phyloP scores from a whole-genome alignment of 345 rosid species.

The Rhodomyrtus tomentosa region DNA sequence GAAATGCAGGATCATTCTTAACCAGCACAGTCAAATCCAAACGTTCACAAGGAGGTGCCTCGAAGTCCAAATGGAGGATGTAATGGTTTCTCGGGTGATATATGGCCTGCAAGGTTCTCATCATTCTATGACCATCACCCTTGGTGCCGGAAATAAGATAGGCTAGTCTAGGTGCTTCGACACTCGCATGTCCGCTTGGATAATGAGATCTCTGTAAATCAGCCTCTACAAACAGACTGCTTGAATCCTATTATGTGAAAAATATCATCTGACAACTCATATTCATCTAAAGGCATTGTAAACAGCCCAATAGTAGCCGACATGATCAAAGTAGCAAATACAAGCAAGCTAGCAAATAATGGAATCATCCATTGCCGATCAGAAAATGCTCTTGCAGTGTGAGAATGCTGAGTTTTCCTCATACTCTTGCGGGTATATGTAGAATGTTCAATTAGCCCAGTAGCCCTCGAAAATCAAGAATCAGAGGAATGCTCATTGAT shows the following conservation, averaged over 20 bases:
- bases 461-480: neutral
- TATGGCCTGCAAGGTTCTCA: constrained; percentile 90
- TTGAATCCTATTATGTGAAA: constrained; percentile 37
- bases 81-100: constrained; percentile 96
- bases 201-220: constrained; percentile 29
- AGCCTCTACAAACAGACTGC: constrained; percentile 65
- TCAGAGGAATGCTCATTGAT: neutral
- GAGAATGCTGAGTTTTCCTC: constrained; percentile 51
- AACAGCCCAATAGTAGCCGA: constrained; percentile 31
- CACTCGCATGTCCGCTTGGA: constrained; percentile 1
- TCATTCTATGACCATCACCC: constrained; percentile 85
- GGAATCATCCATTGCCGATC: constrained; percentile 83
- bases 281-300: constrained; percentile 27
- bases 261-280: constrained; percentile 40
- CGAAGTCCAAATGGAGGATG: constrained; percentile 85
- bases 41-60: constrained; percentile 86
- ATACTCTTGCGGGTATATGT: constrained; percentile 5
- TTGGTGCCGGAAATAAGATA: constrained; percentile 90
- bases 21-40: constrained; percentile 52
- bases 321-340: constrained; percentile 48
- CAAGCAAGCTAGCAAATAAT: constrained; percentile 67
- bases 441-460: neutral
- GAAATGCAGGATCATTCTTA: constrained; percentile 62
- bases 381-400: constrained; percentile 52
- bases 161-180: constrained; percentile 69